Base-by-base conservation (phyloP, 2,329 filamentous ascomycete species). In the Juglanconis oblonga region DNA sequence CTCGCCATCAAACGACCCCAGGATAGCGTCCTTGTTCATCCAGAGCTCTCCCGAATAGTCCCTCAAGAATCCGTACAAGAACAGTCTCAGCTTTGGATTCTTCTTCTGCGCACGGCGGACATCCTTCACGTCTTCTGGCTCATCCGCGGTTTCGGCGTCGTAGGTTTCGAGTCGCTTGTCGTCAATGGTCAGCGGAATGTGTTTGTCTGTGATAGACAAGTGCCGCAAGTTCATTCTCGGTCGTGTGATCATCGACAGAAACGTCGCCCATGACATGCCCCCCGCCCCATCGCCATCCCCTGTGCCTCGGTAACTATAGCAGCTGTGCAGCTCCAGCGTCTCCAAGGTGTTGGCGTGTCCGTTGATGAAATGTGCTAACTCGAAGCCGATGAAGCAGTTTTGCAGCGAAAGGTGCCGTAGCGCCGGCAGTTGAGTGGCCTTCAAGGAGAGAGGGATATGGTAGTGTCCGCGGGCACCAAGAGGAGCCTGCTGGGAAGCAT, bases 291-390 rank as follows among this genome's bases (percentile, higher is more conserved):
- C 61, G 4, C 10, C 9, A 11, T 53, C 50, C 4, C 51, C 55
- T n/a, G 47, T 55, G 44, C 45, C 24, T 3, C 58, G 61, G 35
- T 61, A 61, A 42, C 58, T 57, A 38, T 61, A 63, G 61, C 58
- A 63, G 58, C 55, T 63, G 29, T 51, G 51, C 40, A 63, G 52
- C 57, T 63, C 61, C 14, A 61, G 40, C 4, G 55, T 52, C 40
- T 29, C 17, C n/a, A 63, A 52, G 13, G 61, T 61, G 5, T 17
- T 9, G 4, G 45, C 11, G 48, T 61, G 58, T 14, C 54, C 55
- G 51, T 63, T 61, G 58, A 63, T 58, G 58, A 63, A 63, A 55
- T 63, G 61, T 11, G 61, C 61, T 11, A 63, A 51, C 54, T 63
- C 61, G 47, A 63, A 63, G 29, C 61, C 58, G 29, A 60, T 55